Evolutionary conservation across 2,329 filamentous ascomycete genomes (phyloP), one percentile per base, ranked within the genome.

Genomic region (Colletotrichum tropicicola): DNA sequence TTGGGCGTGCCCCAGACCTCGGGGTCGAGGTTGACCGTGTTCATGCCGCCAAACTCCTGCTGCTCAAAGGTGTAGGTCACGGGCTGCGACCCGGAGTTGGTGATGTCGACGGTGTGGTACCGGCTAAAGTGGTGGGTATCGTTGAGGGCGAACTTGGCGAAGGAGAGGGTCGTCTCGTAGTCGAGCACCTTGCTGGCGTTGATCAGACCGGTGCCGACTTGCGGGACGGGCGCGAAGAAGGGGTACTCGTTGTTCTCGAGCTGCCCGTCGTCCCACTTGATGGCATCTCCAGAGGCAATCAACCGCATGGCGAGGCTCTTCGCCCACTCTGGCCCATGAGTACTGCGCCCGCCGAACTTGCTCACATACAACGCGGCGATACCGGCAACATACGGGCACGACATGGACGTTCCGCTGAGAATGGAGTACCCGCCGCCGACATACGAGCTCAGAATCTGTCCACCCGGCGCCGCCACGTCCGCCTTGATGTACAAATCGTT

Each of bases 361-460:
- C 78, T 67, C 28, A 73, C 70, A 28, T 72, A 75, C 2, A 77
- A 66, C 23, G 74, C 76, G 4, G 73, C 75, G 5, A 78, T 72
- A 4, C 79, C 81, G 12, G 80, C 79, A 6, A 81, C 73, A 48
- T 80, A 79, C 7, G 81, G 80, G 17, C 76, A 75, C 5, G 81
- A 79, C 82, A 84, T 83, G 2, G 79, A 82, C 2, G 83, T 85
- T 37, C 83, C 83, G 45, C 75, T 79, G 25, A 81, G 70, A 7
- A 81, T 73, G 32, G 75, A 75, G 58, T 83, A 83, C 5, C 62
- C 54, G 6, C 64, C 66, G n/a, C 68, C 60, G 1, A 66, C 68
- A 58, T 75, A 82, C 2, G 80, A 82, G 12, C 78, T 79, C 28
- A 82, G 72, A 51, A 83, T 83, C 10, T 77, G 73, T 12, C 78